Evolutionary conservation across 129 eudicot species (phyloP), one percentile per base, ranked within the genome.

Genomic region (Pulicaria dysenterica): DNA sequence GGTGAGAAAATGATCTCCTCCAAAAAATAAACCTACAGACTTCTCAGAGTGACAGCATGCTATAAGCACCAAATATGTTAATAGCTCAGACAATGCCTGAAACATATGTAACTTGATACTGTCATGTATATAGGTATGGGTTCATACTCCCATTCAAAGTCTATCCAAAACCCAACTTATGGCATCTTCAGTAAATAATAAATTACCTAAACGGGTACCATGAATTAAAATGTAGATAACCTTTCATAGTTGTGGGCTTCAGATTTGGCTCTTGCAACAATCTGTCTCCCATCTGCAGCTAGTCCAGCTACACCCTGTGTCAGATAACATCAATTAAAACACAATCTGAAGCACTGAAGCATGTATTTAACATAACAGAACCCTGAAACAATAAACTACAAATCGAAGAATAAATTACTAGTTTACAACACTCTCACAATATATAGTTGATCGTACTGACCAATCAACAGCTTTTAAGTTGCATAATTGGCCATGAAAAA

Each of bases 201-300:
- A 6, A 5, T 24, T 53, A 19, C 8, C 36, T 2, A 53, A 13
- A 7, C 11, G n/a, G 9, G 50, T 41, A 12, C 9, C 15, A 13
- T 5, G 44, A 60, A 10, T 16, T 5, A n/a, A 54, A 51, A 73
- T 2, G 60, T 73, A 70, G 12, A 57, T 60, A 60, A 93, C 98
- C 92, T 94, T 69, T 94, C 97, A 67, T 87, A 94, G 76, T 86
- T 90, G 66, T 88, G 79, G 51, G 98, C 97, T 82, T 94, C 98
- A 53, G 97, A 79, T 81, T 94, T 94, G 19, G 98, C 95, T 72
- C 98, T 79, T 13, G 97, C 86, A 76, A 94, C 98, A 74, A 94
- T 90, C 76, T 94, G 98, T 58, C 98, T 87, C 54, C 98, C 98
- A 73, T 94, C 98, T 65, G 98, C 98, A 47, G 98, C 98, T 77